Percentiles rank a stretch among this genome's conserved stretches.
Evolutionary conservation across 2,329 filamentous ascomycete genomes (phyloP).

Genomic region (Chaetomium globosum): DNA sequence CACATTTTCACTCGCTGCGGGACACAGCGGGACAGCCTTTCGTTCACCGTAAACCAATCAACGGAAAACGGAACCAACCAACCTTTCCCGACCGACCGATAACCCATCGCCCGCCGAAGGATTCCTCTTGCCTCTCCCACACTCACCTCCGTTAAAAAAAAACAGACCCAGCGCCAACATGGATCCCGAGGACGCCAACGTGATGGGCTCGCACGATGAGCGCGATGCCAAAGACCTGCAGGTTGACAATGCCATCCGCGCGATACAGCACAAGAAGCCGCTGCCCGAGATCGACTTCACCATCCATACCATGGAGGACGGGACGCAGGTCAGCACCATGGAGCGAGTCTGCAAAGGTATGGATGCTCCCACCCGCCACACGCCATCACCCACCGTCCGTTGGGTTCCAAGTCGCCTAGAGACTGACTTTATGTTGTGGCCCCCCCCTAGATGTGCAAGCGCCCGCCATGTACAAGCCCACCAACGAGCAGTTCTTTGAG

Average conservation of each 20-base stretch:
- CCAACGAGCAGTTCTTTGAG: constrained; percentile 92
- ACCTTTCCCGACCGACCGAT: constrained; percentile 13
- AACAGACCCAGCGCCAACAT: constrained; percentile 21
- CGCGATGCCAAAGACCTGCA: constrained; percentile 55
- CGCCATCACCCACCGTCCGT: constrained; percentile 2
- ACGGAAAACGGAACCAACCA: neutral
- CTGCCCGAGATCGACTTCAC: constrained; percentile 98
- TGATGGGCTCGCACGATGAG: constrained; percentile 47
- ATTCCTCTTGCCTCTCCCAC: neutral
- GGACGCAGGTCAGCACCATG: constrained; percentile 87
- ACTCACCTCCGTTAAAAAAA: neutral
- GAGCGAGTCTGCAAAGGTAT: constrained; percentile 98
- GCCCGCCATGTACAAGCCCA: constrained; percentile 88
- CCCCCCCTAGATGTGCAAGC: constrained; percentile 81
- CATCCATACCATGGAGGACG: constrained; percentile 98
- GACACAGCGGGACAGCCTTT: constrained; percentile 25
- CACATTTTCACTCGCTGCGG: constrained; percentile 24
- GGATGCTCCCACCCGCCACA: constrained; percentile 54
- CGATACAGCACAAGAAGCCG: constrained; percentile 92
- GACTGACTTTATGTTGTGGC: constrained; percentile 8
- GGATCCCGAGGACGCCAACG: constrained; percentile 48
- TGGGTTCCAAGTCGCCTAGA: neutral
- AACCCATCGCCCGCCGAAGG: constrained; percentile 4
- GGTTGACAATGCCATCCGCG: constrained; percentile 88
- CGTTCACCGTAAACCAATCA: constrained; percentile 14